Conservation (phyloP, 2,329 filamentous ascomycete species). For the Ramularia endophylla region DNA sequence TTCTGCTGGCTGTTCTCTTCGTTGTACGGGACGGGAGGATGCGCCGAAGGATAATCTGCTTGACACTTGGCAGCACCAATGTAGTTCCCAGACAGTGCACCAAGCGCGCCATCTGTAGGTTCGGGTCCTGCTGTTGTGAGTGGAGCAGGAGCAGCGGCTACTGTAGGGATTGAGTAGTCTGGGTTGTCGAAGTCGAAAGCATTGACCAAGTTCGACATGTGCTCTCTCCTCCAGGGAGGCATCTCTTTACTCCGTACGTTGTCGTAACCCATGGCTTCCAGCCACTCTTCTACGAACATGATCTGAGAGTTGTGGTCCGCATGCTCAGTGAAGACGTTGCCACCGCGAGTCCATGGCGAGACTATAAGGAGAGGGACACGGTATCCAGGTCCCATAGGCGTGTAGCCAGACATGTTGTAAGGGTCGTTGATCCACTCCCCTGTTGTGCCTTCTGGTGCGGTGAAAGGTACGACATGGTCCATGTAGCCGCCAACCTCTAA, state of each 20-base stretch:
- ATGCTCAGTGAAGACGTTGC: slow-evolving; percentile 50
- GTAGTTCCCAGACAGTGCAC: slow-evolving; percentile 34
- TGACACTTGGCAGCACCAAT: slow-evolving; percentile 41
- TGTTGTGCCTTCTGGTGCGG: slow-evolving; percentile 43
- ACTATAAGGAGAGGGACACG: slow-evolving; percentile 52
- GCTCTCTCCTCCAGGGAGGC: slow-evolving; percentile 39
- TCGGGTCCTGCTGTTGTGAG: slow-evolving; percentile 19
- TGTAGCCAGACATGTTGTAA: slow-evolving; percentile 35
- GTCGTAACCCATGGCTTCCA: slow-evolving; percentile 36
- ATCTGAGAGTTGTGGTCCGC: slow-evolving; percentile 53
- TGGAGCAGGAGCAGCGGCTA: slow-evolving; percentile 40
- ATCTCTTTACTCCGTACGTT: slow-evolving; percentile 38
- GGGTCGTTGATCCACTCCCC: slow-evolving; percentile 51
- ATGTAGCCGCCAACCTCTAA: too few relatives aligned
- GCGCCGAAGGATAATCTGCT: slow-evolving; percentile 30
- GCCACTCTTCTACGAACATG: slow-evolving; percentile 49
- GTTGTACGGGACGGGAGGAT: slow-evolving; percentile 45
- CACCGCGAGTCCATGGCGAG: slow-evolving; percentile 51
- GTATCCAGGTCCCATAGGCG: slow-evolving; percentile 43
- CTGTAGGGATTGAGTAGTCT: slow-evolving; percentile 42
- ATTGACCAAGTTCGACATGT: slow-evolving; percentile 44
- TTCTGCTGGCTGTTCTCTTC: slow-evolving; percentile 31
- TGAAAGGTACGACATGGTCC: slow-evolving; percentile 50
- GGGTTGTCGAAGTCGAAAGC: slow-evolving; percentile 41
- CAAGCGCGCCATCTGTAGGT: slow-evolving; percentile 1